These are phyloP conservation scores for Cardamine resedifolia DNA, from an alignment of 345 rosid genomes.

Conservation along the genomic window DNA sequence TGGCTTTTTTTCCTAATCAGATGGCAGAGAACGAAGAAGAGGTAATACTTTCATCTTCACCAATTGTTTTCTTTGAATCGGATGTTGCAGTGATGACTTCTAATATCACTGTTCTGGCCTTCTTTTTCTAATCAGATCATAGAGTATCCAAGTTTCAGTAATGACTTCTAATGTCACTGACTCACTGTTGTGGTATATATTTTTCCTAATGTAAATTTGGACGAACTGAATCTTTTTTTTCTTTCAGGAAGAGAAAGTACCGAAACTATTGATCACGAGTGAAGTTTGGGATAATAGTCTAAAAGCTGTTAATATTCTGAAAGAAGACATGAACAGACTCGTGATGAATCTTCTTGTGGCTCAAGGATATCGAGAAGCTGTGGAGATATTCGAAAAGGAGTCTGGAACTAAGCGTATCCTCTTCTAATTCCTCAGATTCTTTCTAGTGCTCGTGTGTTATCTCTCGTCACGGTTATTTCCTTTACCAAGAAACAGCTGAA, in stretches of 20 bases:
- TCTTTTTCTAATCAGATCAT: no score
- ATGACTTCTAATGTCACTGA: not conserved
- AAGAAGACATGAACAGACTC: slow-evolving; percentile 83
- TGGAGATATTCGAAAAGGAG: slow-evolving; percentile 70
- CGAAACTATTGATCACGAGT: slow-evolving; percentile 44
- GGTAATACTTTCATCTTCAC: slow-evolving; percentile 33
- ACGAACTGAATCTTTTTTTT: not conserved
- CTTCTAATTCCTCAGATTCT: not conserved
- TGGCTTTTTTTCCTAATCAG: slow-evolving; percentile 45
- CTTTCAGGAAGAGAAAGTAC: slow-evolving; percentile 32
- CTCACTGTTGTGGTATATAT: not conserved
- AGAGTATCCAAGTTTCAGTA: no score
- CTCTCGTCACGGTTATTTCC: slow-evolving; percentile 24
- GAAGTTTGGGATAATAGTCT: slow-evolving; percentile 77
- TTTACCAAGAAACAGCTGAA: slow-evolving; percentile 66
- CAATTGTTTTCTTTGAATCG: not conserved
- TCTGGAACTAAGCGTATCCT: slow-evolving; percentile 93
- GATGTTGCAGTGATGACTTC: not conserved
- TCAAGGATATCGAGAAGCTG: slow-evolving; percentile 77
- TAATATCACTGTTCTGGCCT: no score
- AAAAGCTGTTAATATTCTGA: slow-evolving; percentile 60
- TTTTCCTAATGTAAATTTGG: not conserved
- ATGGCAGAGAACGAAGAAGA: slow-evolving; percentile 43
- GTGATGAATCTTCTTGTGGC: slow-evolving; percentile 89
- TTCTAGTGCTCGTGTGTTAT: not conserved